These are phyloP conservation scores for Camellia oleifera DNA, from an alignment of 179 eudicot genomes.

Conservation along the genomic window DNA sequence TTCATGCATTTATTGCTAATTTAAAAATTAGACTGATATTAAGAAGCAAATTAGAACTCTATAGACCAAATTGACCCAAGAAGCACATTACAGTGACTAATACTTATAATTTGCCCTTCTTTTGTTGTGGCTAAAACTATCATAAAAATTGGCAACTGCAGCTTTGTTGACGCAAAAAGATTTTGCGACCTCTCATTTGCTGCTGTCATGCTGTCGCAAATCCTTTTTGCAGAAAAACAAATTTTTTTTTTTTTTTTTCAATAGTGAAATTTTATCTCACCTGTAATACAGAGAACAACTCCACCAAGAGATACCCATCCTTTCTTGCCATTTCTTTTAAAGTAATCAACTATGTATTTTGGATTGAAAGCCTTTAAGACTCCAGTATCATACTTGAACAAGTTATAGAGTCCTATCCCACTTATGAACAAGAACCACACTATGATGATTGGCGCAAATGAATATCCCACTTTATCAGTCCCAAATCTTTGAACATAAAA, in stretches of 20 bases:
- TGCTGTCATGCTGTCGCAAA: too few species aligned
- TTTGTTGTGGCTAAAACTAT: too few species aligned
- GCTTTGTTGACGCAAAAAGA: too few species aligned
- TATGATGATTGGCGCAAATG: slow-evolving; percentile 42
- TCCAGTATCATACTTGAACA: slow-evolving; percentile 31
- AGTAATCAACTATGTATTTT: slow-evolving; percentile 41
- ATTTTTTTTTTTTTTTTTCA: neutral
- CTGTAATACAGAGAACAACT: slow-evolving; percentile 42
- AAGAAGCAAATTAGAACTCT: too few species aligned
- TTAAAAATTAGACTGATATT: too few species aligned
- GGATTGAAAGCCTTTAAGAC: slow-evolving; percentile 47
- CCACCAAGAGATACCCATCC: slow-evolving; percentile 65
- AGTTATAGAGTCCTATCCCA: slow-evolving; percentile 45
- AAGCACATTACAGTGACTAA: too few species aligned
- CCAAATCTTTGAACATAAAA: slow-evolving; percentile 46
- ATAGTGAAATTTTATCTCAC: slow-evolving; percentile 11
- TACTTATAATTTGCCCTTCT: too few species aligned
- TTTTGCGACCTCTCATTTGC: too few species aligned
- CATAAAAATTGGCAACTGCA: too few species aligned
- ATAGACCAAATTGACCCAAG: too few species aligned
- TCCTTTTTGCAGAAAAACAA: neutral
- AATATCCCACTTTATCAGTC: slow-evolving; percentile 44
- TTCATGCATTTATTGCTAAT: neutral
- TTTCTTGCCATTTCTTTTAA: slow-evolving; percentile 35
- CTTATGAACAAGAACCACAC: slow-evolving; percentile 43